A percentile compares a stretch with the other conserved stretches of the same genome.
Evolutionary conservation across 176 grass and related monocot genomes (phyloP).

Genomic region (Tillandsia leiboldiana): DNA sequence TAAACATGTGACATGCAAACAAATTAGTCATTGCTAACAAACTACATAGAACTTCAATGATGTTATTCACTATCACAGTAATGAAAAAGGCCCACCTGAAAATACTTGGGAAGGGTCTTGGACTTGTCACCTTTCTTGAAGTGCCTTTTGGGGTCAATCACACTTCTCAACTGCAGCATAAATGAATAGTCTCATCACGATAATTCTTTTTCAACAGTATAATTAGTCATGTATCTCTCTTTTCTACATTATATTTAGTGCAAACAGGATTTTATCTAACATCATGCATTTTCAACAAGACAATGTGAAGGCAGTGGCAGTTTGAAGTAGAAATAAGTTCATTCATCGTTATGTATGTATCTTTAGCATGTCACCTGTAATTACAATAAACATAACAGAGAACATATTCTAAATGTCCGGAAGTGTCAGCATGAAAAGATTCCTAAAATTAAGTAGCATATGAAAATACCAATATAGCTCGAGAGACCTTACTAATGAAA

Average conservation of each 20-base stretch:
- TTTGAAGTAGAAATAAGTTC: no score
- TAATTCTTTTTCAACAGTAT: not conserved
- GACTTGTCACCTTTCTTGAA: conserved; percentile 52
- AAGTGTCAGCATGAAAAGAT: no score
- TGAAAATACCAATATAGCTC: no score
- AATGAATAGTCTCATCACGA: not conserved
- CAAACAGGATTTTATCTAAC: not conserved
- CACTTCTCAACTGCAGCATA: conserved; percentile 65
- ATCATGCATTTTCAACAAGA: no score
- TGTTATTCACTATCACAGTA: not conserved
- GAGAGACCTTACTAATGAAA: no score
- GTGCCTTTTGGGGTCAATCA: conserved; percentile 89
- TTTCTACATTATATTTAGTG: not conserved
- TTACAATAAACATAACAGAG: no score
- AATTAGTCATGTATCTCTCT: not conserved
- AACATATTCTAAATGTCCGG: no score
- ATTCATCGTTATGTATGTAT: no score
- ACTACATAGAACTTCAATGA: not conserved
- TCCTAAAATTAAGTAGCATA: no score
- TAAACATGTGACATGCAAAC: conserved; percentile 25
- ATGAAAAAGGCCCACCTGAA: conserved; percentile 43
- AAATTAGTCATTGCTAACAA: conserved; percentile 12
- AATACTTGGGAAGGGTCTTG: conserved; percentile 38
- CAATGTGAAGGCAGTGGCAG: no score
- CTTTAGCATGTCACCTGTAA: no score